Evolutionary conservation across 371 early-diverging fungal genomes (phyloP).

Genomic region (Mortierella sp.): DNA sequence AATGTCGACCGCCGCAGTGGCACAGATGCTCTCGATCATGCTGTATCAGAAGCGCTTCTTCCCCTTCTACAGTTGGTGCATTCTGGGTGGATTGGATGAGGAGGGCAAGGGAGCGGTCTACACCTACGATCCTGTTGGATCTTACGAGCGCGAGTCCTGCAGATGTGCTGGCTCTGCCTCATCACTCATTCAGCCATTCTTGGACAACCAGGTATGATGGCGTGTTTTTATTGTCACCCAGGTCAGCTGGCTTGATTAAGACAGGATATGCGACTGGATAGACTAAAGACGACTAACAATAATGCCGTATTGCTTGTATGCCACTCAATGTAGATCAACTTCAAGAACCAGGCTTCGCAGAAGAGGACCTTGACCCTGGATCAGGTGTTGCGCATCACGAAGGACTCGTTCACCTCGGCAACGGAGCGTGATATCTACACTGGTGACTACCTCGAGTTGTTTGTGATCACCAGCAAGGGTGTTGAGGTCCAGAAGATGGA

Average conservation of each 20-base stretch:
- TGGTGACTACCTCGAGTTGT: slow-evolving; percentile 97
- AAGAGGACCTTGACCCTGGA: slow-evolving; percentile 69
- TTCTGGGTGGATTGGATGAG: slow-evolving; percentile 94
- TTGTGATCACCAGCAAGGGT: slow-evolving; percentile 86
- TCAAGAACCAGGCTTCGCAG: slow-evolving; percentile 73
- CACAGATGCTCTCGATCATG: slow-evolving; percentile 96
- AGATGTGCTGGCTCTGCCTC: slow-evolving; percentile 94
- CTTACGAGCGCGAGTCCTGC: slow-evolving; percentile 86
- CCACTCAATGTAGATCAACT: slow-evolving; percentile 36
- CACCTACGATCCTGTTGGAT: slow-evolving; percentile 98
- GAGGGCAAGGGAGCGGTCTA: slow-evolving; percentile 94
- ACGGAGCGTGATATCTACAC: slow-evolving; percentile 99
- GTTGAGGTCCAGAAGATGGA: slow-evolving; percentile 79
- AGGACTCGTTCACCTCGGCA: slow-evolving; percentile 98
- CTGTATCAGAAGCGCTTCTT: slow-evolving; percentile 98
- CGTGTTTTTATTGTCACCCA: background rate
- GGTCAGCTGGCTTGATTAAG: background rate
- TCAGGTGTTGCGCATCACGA: slow-evolving; percentile 84
- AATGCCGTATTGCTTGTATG: background rate
- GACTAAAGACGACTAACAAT: background rate
- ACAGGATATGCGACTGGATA: background rate
- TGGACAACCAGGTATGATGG: slow-evolving; percentile 93
- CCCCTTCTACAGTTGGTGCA: slow-evolving; percentile 97
- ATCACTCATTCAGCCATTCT: slow-evolving; percentile 96
- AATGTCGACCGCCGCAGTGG: slow-evolving; percentile 90